These are phyloP conservation scores for Arabidopsis suecica DNA, from an alignment of 345 rosid genomes.

Conservation along the genomic window DNA sequence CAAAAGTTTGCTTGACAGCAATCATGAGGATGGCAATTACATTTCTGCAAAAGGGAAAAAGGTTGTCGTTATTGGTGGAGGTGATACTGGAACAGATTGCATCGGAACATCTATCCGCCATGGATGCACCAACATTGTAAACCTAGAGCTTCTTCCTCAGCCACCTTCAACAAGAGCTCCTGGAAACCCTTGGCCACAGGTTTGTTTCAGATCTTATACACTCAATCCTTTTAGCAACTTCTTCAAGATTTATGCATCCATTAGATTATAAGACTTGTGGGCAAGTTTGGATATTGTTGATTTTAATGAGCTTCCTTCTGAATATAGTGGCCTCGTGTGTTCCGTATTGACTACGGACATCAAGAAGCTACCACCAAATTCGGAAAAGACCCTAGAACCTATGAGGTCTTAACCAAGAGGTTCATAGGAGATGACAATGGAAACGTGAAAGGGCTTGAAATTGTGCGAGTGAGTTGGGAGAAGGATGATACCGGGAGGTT, in stretches of 20 bases:
- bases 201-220: slow-evolving; percentile 30
- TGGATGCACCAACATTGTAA: slow-evolving; percentile 76
- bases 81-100: slow-evolving; percentile 99
- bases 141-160: slow-evolving; percentile 93
- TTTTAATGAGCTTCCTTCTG: slow-evolving; percentile 11
- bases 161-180: slow-evolving; percentile 88
- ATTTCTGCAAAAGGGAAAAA: slow-evolving; percentile 92
- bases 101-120: slow-evolving; percentile 97
- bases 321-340: slow-evolving; percentile 93
- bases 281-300: slow-evolving; percentile 1
- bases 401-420: slow-evolving; percentile 89
- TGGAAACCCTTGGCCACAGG: slow-evolving; percentile 99
- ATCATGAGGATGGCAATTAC: slow-evolving; percentile 77
- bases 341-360: slow-evolving; percentile 97
- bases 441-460: slow-evolving; percentile 79
- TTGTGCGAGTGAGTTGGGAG: slow-evolving; percentile 80
- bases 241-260: slow-evolving; percentile 2
- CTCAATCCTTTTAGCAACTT: neutral
- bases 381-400: slow-evolving; percentile 92
- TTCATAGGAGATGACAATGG: slow-evolving; percentile 90
- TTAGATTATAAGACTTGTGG: neutral
- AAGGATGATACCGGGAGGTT: slow-evolving; percentile 87
- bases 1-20: slow-evolving; percentile 96
- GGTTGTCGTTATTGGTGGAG: slow-evolving; percentile 98
- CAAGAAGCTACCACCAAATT: slow-evolving; percentile 89